Base-by-base conservation (phyloP, 2,329 filamentous ascomycete genomes). In the Scedosporium apiospermum region DNA sequence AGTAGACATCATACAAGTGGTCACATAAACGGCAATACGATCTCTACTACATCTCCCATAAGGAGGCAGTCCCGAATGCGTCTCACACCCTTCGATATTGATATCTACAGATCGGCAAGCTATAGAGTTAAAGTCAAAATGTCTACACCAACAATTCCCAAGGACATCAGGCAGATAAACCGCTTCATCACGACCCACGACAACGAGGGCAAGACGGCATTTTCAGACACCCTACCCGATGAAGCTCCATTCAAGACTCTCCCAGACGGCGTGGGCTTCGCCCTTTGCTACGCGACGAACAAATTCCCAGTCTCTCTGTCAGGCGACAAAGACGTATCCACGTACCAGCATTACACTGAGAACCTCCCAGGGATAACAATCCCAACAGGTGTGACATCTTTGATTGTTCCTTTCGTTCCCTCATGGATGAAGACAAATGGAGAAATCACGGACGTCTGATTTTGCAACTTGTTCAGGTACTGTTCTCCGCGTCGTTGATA, bases 61-160 rank as follows among this genome's bases (percentile, higher is more conserved):
- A 34, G 30, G 9, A 34, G 9, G 30, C 6, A 34, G 6, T 6
- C 30, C 6, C 6, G 30, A 9, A 34, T 7, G 5, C 7, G 30
- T 9, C 30, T 34, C 6, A 7, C 6, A 7, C 30, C 30, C 6
- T 9, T 9, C 30, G 7, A 34, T 2, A 34, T 34, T 34, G 30
- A 9, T 34, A 30, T 2, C 30, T 34, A 34, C 30, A 34, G 30
- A 34, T 34, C 30, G 7, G 1, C 30, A 34, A 34, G 7, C 7
- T 34, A 34, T 34, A 34, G 30, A 34, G 30, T 34, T 34, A 34
- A 7, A 42, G 84, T 83, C 0, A 78, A 82, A 18, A 75, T 63
- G 10, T 81, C 49, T 23, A 21, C 49, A 12, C n/a, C n/a, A 53
- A 53, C n/a, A 23, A 18, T 21, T 12, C 49, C 49, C 16, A 53